phyloP scores from a whole-genome alignment of 1,139 yeast species.

The Zygoascus meyerae region DNA sequence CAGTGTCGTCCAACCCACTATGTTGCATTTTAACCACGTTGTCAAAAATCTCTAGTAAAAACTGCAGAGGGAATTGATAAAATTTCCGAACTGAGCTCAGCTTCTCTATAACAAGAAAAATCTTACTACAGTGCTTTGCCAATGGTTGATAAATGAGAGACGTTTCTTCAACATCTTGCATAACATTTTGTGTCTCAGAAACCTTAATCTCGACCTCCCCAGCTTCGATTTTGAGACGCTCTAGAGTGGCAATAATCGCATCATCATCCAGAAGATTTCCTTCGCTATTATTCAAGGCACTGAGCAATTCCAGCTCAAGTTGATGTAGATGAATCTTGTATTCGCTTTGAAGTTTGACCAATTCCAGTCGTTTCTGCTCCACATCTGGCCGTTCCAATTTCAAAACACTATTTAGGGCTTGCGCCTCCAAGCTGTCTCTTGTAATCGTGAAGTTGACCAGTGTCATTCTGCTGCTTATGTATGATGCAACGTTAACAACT shows the following conservation, averaged over 20 bases:
- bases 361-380: constrained; percentile 50
- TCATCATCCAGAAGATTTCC: constrained; percentile 69
- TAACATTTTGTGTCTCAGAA: constrained; percentile 47
- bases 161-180: constrained; percentile 47
- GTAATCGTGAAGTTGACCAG: constrained; percentile 70
- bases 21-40: constrained; percentile 33
- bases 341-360: constrained; percentile 53
- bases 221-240: constrained; percentile 60
- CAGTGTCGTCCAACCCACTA: neutral
- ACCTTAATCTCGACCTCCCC: constrained; percentile 49
- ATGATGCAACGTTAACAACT: constrained; percentile 44
- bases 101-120: constrained; percentile 44
- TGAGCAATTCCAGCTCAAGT: constrained; percentile 59
- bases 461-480: constrained; percentile 55
- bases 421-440: constrained; percentile 56
- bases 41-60: constrained; percentile 41
- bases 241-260: constrained; percentile 53
- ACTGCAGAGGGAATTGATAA: constrained; percentile 54
- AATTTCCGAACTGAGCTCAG: constrained; percentile 43
- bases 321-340: constrained; percentile 49
- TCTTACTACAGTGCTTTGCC: constrained; percentile 49
- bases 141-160: constrained; percentile 47
- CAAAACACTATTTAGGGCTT: constrained; percentile 56
- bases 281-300: constrained; percentile 50
- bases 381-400: constrained; percentile 58